phyloP scores from a whole-genome alignment of 208 protist genomes.

The Trypanosoma cruzi region DNA sequence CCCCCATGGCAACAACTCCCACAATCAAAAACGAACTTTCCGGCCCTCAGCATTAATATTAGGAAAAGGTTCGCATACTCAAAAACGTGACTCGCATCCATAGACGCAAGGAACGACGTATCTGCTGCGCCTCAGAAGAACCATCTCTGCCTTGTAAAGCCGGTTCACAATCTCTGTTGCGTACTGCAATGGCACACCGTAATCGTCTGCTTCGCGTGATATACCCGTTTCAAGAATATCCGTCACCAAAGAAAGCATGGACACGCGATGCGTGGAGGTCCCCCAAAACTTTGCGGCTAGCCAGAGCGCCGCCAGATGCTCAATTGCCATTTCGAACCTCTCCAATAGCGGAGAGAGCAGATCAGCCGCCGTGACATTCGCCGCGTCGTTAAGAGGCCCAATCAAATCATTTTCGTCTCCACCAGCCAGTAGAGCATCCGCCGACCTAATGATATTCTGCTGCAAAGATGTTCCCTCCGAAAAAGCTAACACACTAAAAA shows the following conservation, averaged over 20 bases:
- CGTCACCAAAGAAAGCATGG: conserved; percentile 29
- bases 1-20: too few relatives aligned
- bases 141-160: conserved; percentile 32
- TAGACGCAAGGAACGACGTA: conserved; percentile 34
- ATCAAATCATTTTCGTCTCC: background rate
- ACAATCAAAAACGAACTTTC: too few relatives aligned
- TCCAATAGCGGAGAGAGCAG: conserved; percentile 14
- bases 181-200: background rate
- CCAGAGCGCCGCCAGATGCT: conserved; percentile 21
- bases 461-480: background rate
- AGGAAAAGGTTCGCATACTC: too few relatives aligned
- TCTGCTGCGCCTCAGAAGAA: conserved; percentile 30
- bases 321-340: background rate
- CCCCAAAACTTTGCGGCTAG: conserved; percentile 36
- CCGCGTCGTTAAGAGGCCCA: background rate
- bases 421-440: background rate
- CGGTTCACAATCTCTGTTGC: conserved; percentile 16
- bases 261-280: conserved; percentile 32
- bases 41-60: too few relatives aligned
- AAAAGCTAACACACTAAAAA: conserved; percentile 9
- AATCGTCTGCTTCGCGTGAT: background rate
- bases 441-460: conserved; percentile 10
- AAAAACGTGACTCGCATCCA: conserved; percentile 2
- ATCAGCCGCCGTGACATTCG: background rate
- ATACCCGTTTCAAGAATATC: conserved; percentile 7